Percentiles rank a stretch among this genome's conserved stretches.
These are phyloP conservation scores for Moesziomyces aphidis DNA, from an alignment of 1,284 basidiomycete species.

Conservation along the genomic window DNA sequence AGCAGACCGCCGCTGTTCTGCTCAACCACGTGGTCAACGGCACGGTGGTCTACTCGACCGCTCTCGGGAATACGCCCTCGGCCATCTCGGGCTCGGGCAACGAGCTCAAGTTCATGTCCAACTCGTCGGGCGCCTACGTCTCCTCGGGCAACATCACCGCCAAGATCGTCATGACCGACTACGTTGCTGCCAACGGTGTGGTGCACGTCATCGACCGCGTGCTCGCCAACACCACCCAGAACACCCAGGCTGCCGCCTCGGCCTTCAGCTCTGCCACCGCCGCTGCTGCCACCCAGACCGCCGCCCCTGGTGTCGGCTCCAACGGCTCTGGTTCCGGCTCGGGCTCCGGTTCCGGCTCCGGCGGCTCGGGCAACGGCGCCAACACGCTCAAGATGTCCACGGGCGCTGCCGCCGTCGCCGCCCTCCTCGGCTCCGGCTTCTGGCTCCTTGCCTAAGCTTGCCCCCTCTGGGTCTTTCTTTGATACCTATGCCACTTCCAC, in stretches of 20 bases:
- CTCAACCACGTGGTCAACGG: constrained; percentile 75
- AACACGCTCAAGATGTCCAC: constrained; percentile 15
- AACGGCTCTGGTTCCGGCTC: constrained; percentile 12
- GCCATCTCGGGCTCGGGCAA: constrained; percentile 76
- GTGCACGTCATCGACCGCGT: constrained; percentile 77
- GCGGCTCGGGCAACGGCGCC: constrained; percentile 20
- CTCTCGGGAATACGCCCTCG: constrained; percentile 12
- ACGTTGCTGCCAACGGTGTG: constrained; percentile 79
- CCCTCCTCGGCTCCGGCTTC: constrained; percentile 32
- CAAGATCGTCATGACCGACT: constrained; percentile 75
- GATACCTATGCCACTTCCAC: no score
- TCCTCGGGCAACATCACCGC: constrained; percentile 73
- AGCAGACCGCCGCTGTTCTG: constrained; percentile 72
- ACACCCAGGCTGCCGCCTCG: constrained; percentile 73
- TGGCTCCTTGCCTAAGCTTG: constrained; percentile 39
- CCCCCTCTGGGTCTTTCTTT: no score
- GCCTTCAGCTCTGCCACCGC: constrained; percentile 68
- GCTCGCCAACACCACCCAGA: constrained; percentile 72
- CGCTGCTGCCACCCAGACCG: constrained; percentile 31
- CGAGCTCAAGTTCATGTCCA: constrained; percentile 72
- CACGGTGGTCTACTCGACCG: constrained; percentile 76
- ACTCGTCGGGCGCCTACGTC: constrained; percentile 76
- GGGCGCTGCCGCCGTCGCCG: constrained; percentile 34
- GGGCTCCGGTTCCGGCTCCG: constrained; percentile 12
- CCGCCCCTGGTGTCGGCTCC: constrained; percentile 16